Base-by-base conservation (phyloP, 495 filamentous ascomycete species). In the Penicillium desertorum region DNA sequence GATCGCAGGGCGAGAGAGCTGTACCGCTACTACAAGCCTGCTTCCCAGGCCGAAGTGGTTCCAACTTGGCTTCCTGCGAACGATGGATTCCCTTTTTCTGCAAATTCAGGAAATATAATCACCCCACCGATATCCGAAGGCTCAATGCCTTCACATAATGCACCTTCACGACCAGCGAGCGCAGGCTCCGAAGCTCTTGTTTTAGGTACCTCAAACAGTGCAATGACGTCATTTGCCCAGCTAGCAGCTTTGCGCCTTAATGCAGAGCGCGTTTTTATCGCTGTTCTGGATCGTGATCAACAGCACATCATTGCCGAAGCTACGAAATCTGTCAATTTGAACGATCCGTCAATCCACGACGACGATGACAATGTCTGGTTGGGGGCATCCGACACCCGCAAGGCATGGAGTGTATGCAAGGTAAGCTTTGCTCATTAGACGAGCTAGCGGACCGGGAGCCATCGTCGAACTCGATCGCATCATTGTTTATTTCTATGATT, bases 301-400 rank as follows among this genome's bases (percentile, higher is more conserved):
- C 79, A 84, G 61, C 81, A 77, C 48, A 74, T 81, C 30, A 64
- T 83, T 42, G 79, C 81, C 17, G 81, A 84, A 57, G 68, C 75
- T 16, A 81, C 81, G 3, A 76, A 70, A 56, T 77, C 74, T 5
- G 50, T 82, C 6, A 71, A 72, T 41, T 58, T 84, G 4, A 62
- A 63, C 46, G 56, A 70, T 19, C 56, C 67, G 34, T 61, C 71
- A 25, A 56, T 64, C n/a, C 54, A 63, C 44, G 64, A 69, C 20
- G 54, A 70, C 2, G 62, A 71, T 12, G 73, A 77, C 46, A 52
- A 58, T 14, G 51, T 65, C 22, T 69, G 61, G 66, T 16, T 62
- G 37, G 66, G 62, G 10, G 75, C 51, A 55, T 69, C 67, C 36
- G 74, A 57, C 2, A 65, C 64, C 51, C 69, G 59, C 17, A 77